Evolutionary conservation across 768 basidiomycete species (phyloP).

Genomic region (Kwoniella sp.): DNA sequence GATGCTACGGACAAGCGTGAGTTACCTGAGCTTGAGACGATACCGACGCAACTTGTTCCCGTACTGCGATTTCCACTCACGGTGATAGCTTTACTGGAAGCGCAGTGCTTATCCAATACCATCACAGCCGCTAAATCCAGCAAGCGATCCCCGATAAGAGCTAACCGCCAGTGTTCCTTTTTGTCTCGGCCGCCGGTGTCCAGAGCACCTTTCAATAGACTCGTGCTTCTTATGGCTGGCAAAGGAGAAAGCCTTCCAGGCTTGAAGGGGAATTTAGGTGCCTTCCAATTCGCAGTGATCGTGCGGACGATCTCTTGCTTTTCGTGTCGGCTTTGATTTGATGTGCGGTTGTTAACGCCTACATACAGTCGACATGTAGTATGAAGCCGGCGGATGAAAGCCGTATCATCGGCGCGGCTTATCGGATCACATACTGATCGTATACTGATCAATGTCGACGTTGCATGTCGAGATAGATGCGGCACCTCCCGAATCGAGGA

Average conservation of each 20-base stretch:
- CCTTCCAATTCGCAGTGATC: neutral
- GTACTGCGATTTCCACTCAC: neutral
- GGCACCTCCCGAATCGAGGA: too few species aligned
- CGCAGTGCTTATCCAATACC: constrained; percentile 1
- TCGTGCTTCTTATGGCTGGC: neutral
- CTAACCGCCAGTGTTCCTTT: neutral
- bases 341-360: neutral
- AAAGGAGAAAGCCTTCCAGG: constrained; percentile 8
- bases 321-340: neutral
- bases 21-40: neutral
- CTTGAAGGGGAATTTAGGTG: constrained; percentile 1
- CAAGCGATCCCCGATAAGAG: constrained; percentile 5
- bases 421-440: too few species aligned
- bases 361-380: neutral
- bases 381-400: neutral
- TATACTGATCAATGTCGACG: too few species aligned
- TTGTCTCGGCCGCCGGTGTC: neutral
- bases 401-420: too few species aligned
- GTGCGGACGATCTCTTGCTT: neutral
- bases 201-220: neutral
- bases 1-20: neutral
- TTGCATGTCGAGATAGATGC: too few species aligned
- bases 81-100: neutral
- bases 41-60: too few species aligned
- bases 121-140: constrained; percentile 5